phyloP scores from a whole-genome alignment of 495 filamentous ascomycete genomes.

The Penicillium angulare region DNA sequence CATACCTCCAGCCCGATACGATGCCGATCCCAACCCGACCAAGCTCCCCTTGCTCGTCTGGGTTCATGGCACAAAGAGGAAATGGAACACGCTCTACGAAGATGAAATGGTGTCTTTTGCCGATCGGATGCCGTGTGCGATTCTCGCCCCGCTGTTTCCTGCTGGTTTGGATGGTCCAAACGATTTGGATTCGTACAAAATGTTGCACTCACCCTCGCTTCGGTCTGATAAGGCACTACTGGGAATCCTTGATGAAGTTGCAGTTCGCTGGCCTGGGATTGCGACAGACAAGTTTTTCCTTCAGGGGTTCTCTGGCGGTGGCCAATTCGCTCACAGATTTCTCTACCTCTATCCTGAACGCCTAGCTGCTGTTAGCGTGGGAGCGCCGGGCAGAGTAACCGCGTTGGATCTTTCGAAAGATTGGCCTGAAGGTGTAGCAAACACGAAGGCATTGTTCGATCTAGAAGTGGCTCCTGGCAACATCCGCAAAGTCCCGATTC shows the following conservation, averaged over 20 bases:
- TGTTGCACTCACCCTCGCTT: neutral
- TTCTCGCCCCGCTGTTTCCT: neutral
- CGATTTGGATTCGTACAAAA: neutral
- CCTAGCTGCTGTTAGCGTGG: neutral
- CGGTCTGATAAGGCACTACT: neutral
- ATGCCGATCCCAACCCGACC: neutral
- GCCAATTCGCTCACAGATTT: neutral
- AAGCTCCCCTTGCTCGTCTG: slow-evolving; percentile 4
- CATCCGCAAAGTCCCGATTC: neutral
- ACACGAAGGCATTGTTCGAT: neutral
- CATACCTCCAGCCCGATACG: neutral
- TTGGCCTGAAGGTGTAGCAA: neutral
- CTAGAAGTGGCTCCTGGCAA: too few species aligned
- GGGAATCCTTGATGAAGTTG: neutral
- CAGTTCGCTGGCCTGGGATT: neutral
- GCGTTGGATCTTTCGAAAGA: neutral
- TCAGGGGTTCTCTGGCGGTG: neutral
- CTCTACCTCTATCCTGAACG: neutral
- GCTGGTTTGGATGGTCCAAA: neutral
- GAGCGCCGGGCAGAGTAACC: neutral
- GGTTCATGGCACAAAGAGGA: neutral
- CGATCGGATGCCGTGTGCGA: neutral
- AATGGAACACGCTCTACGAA: neutral
- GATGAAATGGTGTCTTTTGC: neutral
- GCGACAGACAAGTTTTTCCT: neutral